A percentile compares a stretch with the other conserved stretches of the same genome.
phyloP scores from a whole-genome alignment of 306 rosid species.

The Gynostemma pentaphyllum region DNA sequence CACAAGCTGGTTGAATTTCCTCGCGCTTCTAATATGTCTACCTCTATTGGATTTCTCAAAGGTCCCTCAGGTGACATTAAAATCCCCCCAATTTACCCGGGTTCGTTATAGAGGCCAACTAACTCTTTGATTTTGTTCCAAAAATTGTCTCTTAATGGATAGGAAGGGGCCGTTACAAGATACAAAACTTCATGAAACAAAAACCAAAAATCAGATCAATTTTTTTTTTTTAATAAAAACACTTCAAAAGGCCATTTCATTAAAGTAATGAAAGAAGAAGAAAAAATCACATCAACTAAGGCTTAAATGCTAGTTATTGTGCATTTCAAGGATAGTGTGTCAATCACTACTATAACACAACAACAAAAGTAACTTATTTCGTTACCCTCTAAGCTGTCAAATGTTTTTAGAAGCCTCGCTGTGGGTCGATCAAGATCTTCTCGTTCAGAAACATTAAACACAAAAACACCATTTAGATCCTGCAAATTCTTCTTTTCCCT shows the following conservation, averaged over 20 bases:
- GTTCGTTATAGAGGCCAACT: too few relatives aligned
- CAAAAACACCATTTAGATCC: conserved; percentile 60
- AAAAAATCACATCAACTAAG: neutral
- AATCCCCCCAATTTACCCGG: too few relatives aligned
- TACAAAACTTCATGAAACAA: neutral
- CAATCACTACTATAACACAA: neutral
- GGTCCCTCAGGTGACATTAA: too few relatives aligned
- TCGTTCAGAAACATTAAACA: conserved; percentile 58
- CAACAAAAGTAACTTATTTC: neutral
- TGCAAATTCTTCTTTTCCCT: conserved; percentile 76
- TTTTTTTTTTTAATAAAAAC: too few relatives aligned
- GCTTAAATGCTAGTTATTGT: neutral
- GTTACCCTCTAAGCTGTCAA: conserved; percentile 56
- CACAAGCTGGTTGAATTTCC: too few relatives aligned
- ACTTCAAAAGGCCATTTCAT: too few relatives aligned
- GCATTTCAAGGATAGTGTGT: neutral
- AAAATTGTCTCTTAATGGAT: too few relatives aligned
- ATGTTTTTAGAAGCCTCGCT: conserved; percentile 71
- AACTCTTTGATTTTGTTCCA: too few relatives aligned
- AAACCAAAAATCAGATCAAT: neutral
- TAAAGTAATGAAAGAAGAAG: neutral
- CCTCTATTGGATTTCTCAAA: too few relatives aligned
- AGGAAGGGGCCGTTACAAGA: too few relatives aligned
- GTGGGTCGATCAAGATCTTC: conserved; percentile 81
- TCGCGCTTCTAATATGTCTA: too few relatives aligned